Evolutionary conservation across 306 rosid species (phyloP).

Genomic region (Abrus pulchellus): DNA sequence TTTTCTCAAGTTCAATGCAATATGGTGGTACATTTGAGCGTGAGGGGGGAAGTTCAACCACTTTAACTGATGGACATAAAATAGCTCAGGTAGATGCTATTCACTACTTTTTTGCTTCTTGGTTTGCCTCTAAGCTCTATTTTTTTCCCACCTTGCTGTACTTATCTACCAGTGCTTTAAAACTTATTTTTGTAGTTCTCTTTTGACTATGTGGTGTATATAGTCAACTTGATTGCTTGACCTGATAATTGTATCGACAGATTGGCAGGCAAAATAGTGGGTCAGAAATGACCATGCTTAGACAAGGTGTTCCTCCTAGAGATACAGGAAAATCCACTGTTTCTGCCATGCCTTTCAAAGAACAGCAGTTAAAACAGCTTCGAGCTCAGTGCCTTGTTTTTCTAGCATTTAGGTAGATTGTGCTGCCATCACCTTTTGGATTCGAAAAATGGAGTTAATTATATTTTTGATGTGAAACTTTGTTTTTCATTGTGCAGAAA

Average conservation of each 20-base stretch:
- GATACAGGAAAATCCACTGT: constrained; percentile 85
- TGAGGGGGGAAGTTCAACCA: constrained; percentile 70
- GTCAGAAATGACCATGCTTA: constrained; percentile 67
- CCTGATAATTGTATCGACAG: constrained; percentile 64
- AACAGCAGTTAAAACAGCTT: constrained; percentile 96
- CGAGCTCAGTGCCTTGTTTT: constrained; percentile 99
- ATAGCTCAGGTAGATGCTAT: constrained; percentile 63
- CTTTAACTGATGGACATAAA: constrained; percentile 65
- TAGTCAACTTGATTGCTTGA: constrained; percentile 47
- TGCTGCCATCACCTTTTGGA: constrained; percentile 25
- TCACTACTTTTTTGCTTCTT: constrained; percentile 7
- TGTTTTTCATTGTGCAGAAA: constrained; percentile 71
- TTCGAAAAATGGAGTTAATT: constrained; percentile 32
- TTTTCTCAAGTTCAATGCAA: constrained; percentile 64
- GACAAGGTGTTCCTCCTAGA: constrained; percentile 70
- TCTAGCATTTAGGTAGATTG: constrained; percentile 88
- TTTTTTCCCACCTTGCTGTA: constrained; percentile 7
- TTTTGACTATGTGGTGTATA: constrained; percentile 33
- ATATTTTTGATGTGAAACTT: constrained; percentile 40
- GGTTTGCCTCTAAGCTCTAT: constrained; percentile 32
- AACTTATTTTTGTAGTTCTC: constrained; percentile 38
- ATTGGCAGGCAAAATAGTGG: constrained; percentile 75
- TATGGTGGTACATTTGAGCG: constrained; percentile 70
- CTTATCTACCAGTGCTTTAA: neutral
- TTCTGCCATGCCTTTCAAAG: constrained; percentile 81